These are phyloP conservation scores for Dendrobium chrysotoxum DNA, from an alignment of 106 monocot species.

Conservation along the genomic window DNA sequence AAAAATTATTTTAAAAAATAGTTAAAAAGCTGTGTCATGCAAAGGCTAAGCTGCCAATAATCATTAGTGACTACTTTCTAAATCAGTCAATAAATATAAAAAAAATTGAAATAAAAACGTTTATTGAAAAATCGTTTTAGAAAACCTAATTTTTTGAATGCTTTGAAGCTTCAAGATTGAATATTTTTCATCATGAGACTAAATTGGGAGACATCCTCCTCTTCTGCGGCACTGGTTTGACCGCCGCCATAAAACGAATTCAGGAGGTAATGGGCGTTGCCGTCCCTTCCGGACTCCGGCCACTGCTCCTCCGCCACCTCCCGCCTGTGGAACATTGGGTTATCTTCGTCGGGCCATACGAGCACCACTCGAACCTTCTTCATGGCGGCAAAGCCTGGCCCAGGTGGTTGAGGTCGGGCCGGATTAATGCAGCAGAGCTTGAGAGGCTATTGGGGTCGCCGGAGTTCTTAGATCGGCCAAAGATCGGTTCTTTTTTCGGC, in stretches of 20 bases:
- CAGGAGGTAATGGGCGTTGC: constrained; percentile 58
- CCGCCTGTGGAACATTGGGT: constrained; percentile 48
- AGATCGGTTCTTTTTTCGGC: constrained; percentile 75
- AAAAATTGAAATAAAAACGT: too few species aligned
- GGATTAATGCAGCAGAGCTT: constrained; percentile 24
- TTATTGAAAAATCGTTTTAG: too few species aligned
- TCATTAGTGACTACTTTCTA: too few species aligned
- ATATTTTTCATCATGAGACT: constrained; percentile 22
- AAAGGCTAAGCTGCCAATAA: too few species aligned
- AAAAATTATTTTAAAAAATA: too few species aligned
- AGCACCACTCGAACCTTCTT: constrained; percentile 62
- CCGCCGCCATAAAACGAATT: constrained; percentile 66
- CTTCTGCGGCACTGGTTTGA: constrained; percentile 65
- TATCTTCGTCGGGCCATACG: constrained; percentile 64
- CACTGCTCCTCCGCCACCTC: constrained; percentile 20
- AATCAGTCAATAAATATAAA: too few species aligned
- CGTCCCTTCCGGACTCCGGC: constrained; percentile 44
- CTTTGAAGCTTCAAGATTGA: too few species aligned
- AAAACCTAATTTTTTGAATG: not conserved
- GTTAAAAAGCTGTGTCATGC: too few species aligned
- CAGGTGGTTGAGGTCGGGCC: constrained; percentile 56
- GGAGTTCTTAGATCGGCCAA: constrained; percentile 36
- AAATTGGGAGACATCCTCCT: constrained; percentile 43
- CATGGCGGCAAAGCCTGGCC: constrained; percentile 44
- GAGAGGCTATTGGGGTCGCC: constrained; percentile 15